A percentile compares a stretch with the other conserved stretches of the same genome.
Evolutionary conservation across 2,329 filamentous ascomycete species (phyloP).

Genomic region (Neonectria neomacrospora): DNA sequence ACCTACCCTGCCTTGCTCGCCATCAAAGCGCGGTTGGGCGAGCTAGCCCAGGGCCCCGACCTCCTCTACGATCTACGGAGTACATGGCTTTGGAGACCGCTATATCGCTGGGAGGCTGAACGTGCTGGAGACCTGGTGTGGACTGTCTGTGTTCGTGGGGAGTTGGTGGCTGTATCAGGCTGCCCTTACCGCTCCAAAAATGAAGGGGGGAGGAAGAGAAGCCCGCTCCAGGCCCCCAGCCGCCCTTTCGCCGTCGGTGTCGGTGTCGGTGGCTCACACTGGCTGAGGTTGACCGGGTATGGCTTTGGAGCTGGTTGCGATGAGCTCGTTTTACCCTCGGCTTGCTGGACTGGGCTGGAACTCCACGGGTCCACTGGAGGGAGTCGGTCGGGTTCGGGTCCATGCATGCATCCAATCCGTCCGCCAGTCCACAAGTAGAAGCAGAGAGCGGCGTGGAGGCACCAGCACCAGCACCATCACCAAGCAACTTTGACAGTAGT

Average conservation of each 20-base stretch:
- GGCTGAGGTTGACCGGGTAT: conserved; percentile 10
- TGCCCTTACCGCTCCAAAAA: no score
- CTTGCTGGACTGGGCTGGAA: neutral
- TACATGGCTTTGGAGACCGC: no score
- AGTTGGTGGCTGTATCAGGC: neutral
- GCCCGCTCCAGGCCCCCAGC: neutral
- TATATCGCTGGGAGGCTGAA: neutral
- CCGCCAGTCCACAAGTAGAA: neutral
- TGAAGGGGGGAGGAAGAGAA: neutral
- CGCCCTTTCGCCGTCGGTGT: conserved; percentile 12
- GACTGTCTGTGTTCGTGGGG: neutral
- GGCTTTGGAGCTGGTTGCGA: conserved; percentile 15
- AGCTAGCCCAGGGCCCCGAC: neutral
- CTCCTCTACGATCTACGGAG: neutral
- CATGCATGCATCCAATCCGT: neutral
- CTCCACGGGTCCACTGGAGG: neutral
- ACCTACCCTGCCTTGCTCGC: neutral
- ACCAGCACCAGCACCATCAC: neutral
- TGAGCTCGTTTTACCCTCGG: conserved; percentile 8
- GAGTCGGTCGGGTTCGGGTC: no score
- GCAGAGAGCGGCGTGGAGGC: neutral
- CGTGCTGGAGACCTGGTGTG: neutral
- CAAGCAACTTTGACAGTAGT: no score
- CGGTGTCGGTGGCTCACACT: conserved; percentile 7
- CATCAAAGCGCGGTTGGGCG: conserved; percentile 5